Conservation (phyloP, 176 grass and related monocot species). For the Canna indica region DNA sequence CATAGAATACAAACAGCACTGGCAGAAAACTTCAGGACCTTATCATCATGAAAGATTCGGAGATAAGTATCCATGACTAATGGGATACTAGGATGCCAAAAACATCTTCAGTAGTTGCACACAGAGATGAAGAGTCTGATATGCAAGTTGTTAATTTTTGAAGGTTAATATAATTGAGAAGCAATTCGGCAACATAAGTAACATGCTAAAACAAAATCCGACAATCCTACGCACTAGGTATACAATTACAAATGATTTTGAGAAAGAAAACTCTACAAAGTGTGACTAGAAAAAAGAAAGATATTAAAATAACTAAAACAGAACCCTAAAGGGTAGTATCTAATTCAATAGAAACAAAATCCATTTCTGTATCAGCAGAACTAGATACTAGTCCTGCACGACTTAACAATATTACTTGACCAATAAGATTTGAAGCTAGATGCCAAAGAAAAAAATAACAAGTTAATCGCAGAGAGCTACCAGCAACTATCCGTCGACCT, state of each 20-base stretch:
- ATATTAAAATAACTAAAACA: too few species aligned
- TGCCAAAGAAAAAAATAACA: neutral
- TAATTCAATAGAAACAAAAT: neutral
- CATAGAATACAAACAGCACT: neutral
- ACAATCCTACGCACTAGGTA: too few species aligned
- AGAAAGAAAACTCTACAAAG: neutral
- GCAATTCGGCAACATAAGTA: too few species aligned
- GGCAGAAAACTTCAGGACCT: neutral
- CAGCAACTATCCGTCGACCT: slow-evolving; percentile 75
- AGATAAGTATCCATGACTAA: neutral
- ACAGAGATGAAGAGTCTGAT: neutral
- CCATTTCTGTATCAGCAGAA: neutral
- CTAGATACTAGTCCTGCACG: neutral
- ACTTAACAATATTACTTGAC: too few species aligned
- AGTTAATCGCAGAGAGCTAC: slow-evolving; percentile 14
- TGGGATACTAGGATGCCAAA: neutral
- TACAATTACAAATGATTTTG: too few species aligned
- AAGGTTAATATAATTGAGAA: neutral
- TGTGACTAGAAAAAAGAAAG: neutral
- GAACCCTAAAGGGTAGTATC: neutral
- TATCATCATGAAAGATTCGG: neutral
- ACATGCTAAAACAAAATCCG: too few species aligned
- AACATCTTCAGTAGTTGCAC: neutral
- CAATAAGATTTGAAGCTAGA: too few species aligned
- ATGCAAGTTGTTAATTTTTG: too few species aligned